phyloP scores from a whole-genome alignment of 169 alveolate species.

The Theileria luwenshuni region DNA sequence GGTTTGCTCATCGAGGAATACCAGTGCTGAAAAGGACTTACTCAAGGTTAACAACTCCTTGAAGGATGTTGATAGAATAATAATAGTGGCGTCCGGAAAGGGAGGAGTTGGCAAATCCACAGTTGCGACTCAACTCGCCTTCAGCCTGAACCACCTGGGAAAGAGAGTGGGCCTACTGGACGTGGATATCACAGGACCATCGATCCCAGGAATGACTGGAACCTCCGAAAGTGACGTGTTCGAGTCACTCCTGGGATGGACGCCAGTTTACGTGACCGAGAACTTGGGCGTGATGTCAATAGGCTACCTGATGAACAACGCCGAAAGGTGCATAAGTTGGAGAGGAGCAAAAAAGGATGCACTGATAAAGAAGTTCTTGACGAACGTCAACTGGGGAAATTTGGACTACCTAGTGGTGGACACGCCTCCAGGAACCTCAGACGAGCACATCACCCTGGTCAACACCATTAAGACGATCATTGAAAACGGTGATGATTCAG shows the following conservation, averaged over 20 bases:
- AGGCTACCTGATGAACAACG: constrained; percentile 92
- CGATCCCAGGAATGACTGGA: constrained; percentile 95
- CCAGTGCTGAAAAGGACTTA: constrained; percentile 68
- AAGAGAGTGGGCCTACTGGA: constrained; percentile 93
- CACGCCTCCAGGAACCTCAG: constrained; percentile 99
- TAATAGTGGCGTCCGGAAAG: constrained; percentile 94
- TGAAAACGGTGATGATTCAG: constrained; percentile 54
- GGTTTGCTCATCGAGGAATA: constrained; percentile 90
- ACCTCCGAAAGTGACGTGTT: constrained; percentile 91
- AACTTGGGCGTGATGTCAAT: constrained; percentile 96
- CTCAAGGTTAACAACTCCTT: constrained; percentile 77
- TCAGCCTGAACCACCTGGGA: constrained; percentile 76
- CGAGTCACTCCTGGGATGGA: constrained; percentile 94
- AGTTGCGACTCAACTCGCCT: constrained; percentile 92
- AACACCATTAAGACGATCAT: constrained; percentile 87
- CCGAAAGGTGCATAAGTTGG: constrained; percentile 97
- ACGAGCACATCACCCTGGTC: constrained; percentile 95
- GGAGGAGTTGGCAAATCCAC: constrained; percentile 99
- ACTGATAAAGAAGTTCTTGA: constrained; percentile 93
- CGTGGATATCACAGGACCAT: constrained; percentile 98
- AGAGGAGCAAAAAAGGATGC: constrained; percentile 97
- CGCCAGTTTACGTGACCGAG: constrained; percentile 94
- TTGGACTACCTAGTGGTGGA: constrained; percentile 95
- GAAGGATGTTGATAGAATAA: constrained; percentile 82
- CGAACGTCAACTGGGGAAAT: constrained; percentile 97